Percentiles rank a stretch among this genome's conserved stretches.
Conservation (phyloP, 2,329 filamentous ascomycete species). For the Nigrospora osmanthi region DNA sequence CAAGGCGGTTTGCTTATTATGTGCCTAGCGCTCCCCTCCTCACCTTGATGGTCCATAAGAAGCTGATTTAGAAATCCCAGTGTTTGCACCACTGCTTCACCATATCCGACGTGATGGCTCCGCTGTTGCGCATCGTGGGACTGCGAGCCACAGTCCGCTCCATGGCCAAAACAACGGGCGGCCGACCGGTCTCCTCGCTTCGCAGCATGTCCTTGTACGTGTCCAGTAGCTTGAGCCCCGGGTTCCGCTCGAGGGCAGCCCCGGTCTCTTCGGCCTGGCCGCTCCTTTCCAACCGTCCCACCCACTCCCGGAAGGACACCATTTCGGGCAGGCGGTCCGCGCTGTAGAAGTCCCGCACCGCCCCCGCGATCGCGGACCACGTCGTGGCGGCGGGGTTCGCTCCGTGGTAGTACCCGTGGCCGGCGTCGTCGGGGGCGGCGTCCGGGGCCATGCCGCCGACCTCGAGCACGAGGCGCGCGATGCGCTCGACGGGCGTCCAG, state of each 20-base stretch:
- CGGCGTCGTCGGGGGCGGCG: constrained; percentile 13
- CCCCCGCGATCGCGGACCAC: constrained; percentile 32
- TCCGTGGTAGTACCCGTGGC: constrained; percentile 36
- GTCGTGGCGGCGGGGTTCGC: constrained; percentile 33
- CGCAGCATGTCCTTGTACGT: constrained; percentile 31
- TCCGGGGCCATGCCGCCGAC: constrained; percentile 26
- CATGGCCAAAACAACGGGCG: constrained; percentile 30
- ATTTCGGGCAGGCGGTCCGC: constrained; percentile 24
- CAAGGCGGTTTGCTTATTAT: too few species aligned
- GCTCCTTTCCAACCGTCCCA: constrained; percentile 33
- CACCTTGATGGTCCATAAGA: too few species aligned
- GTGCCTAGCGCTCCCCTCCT: too few species aligned
- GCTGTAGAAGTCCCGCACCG: constrained; percentile 32
- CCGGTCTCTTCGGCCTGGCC: constrained; percentile 15
- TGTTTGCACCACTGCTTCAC: constrained; percentile 41
- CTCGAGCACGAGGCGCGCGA: constrained; percentile 39
- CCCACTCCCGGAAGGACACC: constrained; percentile 36
- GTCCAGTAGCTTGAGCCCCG: constrained; percentile 43
- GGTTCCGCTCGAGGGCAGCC: constrained; percentile 31
- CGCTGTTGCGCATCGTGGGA: constrained; percentile 30
- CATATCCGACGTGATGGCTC: constrained; percentile 31
- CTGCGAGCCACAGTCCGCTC: constrained; percentile 29
- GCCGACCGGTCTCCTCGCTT: constrained; percentile 9
- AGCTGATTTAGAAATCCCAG: constrained; percentile 24
- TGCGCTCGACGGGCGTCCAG: constrained; percentile 45